Evolutionary conservation across 345 rosid species (phyloP).

Genomic region (Jatropha curcas): DNA sequence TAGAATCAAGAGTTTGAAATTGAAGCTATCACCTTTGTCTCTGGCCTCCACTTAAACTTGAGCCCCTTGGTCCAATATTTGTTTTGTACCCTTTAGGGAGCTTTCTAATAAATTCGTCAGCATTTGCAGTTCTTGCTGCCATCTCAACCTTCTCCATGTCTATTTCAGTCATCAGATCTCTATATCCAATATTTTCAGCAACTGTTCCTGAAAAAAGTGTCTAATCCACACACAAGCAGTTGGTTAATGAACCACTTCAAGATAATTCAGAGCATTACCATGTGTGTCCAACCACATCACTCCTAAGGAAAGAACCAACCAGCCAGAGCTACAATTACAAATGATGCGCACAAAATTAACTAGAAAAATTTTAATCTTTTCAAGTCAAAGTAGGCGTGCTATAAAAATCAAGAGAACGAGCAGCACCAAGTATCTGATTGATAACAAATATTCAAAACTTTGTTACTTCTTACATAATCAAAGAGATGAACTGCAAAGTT

Average conservation of each 20-base stretch:
- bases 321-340: neutral
- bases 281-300: neutral
- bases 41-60: constrained; percentile 93
- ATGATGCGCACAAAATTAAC: neutral
- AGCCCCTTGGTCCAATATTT: constrained; percentile 84
- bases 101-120: constrained; percentile 77
- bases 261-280: constrained; percentile 1
- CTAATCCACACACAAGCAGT: constrained; percentile 37
- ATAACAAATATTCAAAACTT: neutral
- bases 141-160: constrained; percentile 76
- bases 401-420: neutral
- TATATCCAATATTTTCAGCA: constrained; percentile 91
- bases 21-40: constrained; percentile 66
- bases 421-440: neutral
- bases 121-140: constrained; percentile 76
- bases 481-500: neutral
- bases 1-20: neutral
- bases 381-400: neutral
- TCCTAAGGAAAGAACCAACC: neutral
- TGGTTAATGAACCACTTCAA: constrained; percentile 19
- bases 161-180: constrained; percentile 59
- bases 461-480: neutral
- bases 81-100: constrained; percentile 79
- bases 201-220: constrained; percentile 91
- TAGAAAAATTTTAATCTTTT: constrained; percentile 1